Conservation (phyloP, 495 filamentous ascomycete species). For the Penicillium robsamsonii region DNA sequence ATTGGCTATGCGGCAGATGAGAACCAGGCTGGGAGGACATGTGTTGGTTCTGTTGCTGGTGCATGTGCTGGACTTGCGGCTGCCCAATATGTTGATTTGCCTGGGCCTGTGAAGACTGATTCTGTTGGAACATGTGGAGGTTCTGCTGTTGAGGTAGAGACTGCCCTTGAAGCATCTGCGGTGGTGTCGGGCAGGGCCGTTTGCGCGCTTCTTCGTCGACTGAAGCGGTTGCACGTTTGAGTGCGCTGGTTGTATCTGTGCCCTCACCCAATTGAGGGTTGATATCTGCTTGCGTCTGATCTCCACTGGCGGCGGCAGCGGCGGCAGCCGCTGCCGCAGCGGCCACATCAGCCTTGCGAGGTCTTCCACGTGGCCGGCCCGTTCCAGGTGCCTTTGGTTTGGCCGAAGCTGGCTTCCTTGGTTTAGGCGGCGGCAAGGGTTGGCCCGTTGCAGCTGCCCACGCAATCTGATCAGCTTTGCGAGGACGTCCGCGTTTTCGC, state of each 20-base stretch:
- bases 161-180: slow-evolving; percentile 21
- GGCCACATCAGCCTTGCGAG: slow-evolving; percentile 40
- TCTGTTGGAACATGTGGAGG: slow-evolving; percentile 10
- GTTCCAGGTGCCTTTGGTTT: slow-evolving; percentile 37
- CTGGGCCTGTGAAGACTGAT: slow-evolving; percentile 12
- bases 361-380: slow-evolving; percentile 39
- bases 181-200: slow-evolving; percentile 33
- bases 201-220: slow-evolving; percentile 37
- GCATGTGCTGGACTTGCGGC: slow-evolving; percentile 14
- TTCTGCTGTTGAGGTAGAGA: slow-evolving; percentile 7
- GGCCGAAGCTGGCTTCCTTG: slow-evolving; percentile 12
- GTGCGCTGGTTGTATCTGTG: slow-evolving; percentile 22
- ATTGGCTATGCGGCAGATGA: slow-evolving; percentile 12
- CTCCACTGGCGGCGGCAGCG: slow-evolving; percentile 17
- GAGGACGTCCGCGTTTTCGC: slow-evolving; percentile 40
- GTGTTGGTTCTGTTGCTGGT: slow-evolving; percentile 20
- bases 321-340: slow-evolving; percentile 33
- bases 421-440: slow-evolving; percentile 24
- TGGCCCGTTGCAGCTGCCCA: slow-evolving; percentile 28
- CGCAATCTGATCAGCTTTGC: slow-evolving; percentile 39
- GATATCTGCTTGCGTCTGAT: slow-evolving; percentile 8
- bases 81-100: slow-evolving; percentile 15
- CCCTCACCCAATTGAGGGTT: slow-evolving; percentile 11
- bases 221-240: slow-evolving; percentile 26
- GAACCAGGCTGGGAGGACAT: slow-evolving; percentile 15